Evolutionary conservation across 495 filamentous ascomycete genomes (phyloP).

Genomic region (Penicillium maclennaniae): DNA sequence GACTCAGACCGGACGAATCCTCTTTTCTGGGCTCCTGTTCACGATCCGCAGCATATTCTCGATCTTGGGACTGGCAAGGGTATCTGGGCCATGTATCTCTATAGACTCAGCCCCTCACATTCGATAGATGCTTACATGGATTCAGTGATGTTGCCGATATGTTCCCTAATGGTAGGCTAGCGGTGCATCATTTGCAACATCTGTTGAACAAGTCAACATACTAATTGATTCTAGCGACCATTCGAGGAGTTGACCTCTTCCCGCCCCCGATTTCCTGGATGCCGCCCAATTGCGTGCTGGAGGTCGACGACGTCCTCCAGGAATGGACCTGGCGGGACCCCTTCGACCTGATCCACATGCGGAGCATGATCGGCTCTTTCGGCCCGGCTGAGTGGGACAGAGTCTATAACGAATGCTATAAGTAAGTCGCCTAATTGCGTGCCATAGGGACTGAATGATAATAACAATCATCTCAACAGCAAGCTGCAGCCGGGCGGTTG

Average conservation of each 20-base stretch:
- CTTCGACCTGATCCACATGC: constrained; percentile 30
- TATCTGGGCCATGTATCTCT: constrained; percentile 3
- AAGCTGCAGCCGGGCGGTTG: constrained; percentile 46
- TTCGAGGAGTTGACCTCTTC: constrained; percentile 19
- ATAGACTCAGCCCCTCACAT: background rate
- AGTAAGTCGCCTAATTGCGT: constrained; percentile 6
- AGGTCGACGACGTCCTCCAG: constrained; percentile 26
- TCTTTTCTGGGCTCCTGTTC: background rate
- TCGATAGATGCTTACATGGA: background rate
- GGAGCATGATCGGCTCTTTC: constrained; percentile 17
- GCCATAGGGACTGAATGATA: background rate
- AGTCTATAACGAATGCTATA: constrained; percentile 24
- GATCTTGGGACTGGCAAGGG: constrained; percentile 5
- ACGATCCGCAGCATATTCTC: background rate
- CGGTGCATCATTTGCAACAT: background rate
- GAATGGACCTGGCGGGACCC: constrained; percentile 24
- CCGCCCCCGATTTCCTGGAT: constrained; percentile 21
- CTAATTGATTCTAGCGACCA: constrained; percentile 8
- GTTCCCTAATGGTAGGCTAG: constrained; percentile 2
- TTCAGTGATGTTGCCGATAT: constrained; percentile 3
- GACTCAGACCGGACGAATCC: constrained; percentile 2
- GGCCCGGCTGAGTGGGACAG: constrained; percentile 19
- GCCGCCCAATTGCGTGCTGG: constrained; percentile 30
- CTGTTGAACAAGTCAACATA: background rate
- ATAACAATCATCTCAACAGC: background rate